Base-by-base conservation (phyloP, 371 early-diverging fungal genomes). In the Coemansia sp. region DNA sequence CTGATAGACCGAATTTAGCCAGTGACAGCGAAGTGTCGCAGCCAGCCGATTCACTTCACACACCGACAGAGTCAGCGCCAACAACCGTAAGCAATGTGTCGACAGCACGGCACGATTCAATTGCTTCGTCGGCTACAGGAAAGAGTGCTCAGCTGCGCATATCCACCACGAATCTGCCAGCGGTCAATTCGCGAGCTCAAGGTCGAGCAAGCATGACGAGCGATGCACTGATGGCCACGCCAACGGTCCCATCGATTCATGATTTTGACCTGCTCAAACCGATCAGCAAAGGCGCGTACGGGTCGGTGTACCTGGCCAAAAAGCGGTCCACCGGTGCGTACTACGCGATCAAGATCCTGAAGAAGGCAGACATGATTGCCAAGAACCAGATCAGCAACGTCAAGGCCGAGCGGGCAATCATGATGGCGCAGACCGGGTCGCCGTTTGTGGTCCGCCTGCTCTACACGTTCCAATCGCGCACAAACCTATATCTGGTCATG, bases 361-460 rank as follows among this genome's bases (percentile, higher is more conserved):
- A 89, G 55, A 97, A 96, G 70, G 86, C 88, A 9, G 93, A 94
- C 60, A 91, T 97, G 85, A 88, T 95, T 38, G 84, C 90, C 39
- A 90, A 94, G 76, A 79, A 79, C 63, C 79, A 76, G 78, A 93
- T 95, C 2, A 91, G 94, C 79, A 97, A 98, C 71, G 89, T 97
- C 67, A 89, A 90, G 66, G 92, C 91, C 54, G 99, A 99, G 79
- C 91, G 94, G 72, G 86, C 90, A 44, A 96, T 97, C 60, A 86
- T 99, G 49, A 87, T 89, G 57, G 85, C 90, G 12, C 85, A 89
- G 12, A 91, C 88, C 16, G 86, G 90, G n/a, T 91, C 91, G 67
- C 96, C 97, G 0, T 97, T 88, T 83, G 94, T 99, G 1, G 94
- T 94, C 40, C 92, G 91, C 53, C 83, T 98, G 8, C 93, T 90